phyloP scores from a whole-genome alignment of 352 stramenopile species.

The Globisporangium echinulatum region DNA sequence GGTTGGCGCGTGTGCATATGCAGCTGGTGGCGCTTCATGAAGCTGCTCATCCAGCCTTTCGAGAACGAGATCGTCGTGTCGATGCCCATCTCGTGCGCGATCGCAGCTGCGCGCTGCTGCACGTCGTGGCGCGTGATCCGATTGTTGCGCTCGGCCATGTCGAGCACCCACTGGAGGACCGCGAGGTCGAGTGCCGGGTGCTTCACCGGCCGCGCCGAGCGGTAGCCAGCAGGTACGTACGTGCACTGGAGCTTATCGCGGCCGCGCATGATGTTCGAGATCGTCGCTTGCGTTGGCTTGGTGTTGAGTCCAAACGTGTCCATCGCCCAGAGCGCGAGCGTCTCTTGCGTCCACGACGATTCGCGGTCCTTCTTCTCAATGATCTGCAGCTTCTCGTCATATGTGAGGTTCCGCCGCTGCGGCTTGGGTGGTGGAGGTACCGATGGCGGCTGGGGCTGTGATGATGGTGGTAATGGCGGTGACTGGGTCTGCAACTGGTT shows the following conservation, averaged over 20 bases:
- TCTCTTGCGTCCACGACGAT: slow-evolving; percentile 43
- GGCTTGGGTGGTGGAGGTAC: too few species aligned
- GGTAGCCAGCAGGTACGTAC: slow-evolving; percentile 33
- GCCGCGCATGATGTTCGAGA: slow-evolving; percentile 52
- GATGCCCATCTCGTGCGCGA: slow-evolving; percentile 35
- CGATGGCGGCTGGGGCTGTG: not conserved
- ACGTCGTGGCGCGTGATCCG: slow-evolving; percentile 25
- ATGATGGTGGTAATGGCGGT: not conserved
- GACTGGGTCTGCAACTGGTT: too few species aligned
- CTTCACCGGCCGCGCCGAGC: slow-evolving; percentile 36
- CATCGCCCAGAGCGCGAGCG: slow-evolving; percentile 44
- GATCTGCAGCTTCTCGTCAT: slow-evolving; percentile 52
- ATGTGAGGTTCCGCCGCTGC: slow-evolving; percentile 48
- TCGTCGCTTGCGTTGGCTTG: slow-evolving; percentile 54
- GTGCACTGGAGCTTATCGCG: slow-evolving; percentile 38
- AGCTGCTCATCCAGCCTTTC: slow-evolving; percentile 55
- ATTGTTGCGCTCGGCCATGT: slow-evolving; percentile 19
- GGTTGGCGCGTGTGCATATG: slow-evolving; percentile 22
- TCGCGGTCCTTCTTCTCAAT: slow-evolving; percentile 50
- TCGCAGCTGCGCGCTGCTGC: slow-evolving; percentile 25
- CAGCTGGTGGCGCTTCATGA: slow-evolving; percentile 49
- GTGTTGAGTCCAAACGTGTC: slow-evolving; percentile 39
- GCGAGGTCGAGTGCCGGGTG: slow-evolving; percentile 42
- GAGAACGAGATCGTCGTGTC: slow-evolving; percentile 39
- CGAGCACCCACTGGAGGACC: slow-evolving; percentile 39